Base-by-base conservation (phyloP, 1,284 basidiomycete species). In the Papiliotrema flavescens region DNA sequence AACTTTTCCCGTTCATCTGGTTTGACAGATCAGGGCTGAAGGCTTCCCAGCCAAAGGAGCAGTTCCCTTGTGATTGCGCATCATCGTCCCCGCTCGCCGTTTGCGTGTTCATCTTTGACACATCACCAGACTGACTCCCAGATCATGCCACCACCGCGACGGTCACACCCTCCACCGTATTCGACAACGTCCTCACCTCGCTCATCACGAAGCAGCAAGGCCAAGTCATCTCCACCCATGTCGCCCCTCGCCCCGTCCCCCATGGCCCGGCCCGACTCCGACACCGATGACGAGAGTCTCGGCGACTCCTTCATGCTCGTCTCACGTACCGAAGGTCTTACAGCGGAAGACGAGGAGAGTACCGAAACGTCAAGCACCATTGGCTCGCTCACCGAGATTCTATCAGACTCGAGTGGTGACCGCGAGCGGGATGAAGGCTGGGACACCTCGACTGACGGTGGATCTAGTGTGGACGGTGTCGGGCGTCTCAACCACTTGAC, bases 301-400 rank as follows among this genome's bases (percentile, higher is more conserved):
- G 61, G 50, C 15, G 55, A 51, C 7, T 64, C 63, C 4, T 67
- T 63, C 36, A 40, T 55, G 42, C 40, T 59, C 23, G 43, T 59
- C 28, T 32, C 28, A 11, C 28, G 11, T 32, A 32, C 28, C 5
- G 28, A 32, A 32, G 28, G 28, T 11, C 11, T 32, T 13, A 19
- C 24, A 7, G 43, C 53, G n/a, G 53, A 51, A 20, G 50, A 45
- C 23, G 43, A 55, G 9, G 57, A 55, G 11, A 32, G 28, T 11
- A 32, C 28, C 3, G 51, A 61, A 2, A 36, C 39, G 6, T 48
- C 47, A 42, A 56, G 54, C 2, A 49, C 83, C 15, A 74, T 89
- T 22, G 89, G 79, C 73, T 91, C 88, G 75, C 91, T 89, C 75
- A 80, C 28, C 5, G 28, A 32, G 28, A 5, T 32, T 32, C 28